Evolutionary conservation across 2,329 filamentous ascomycete genomes (phyloP).

Genomic region (Trichoderma koningiopsis): DNA sequence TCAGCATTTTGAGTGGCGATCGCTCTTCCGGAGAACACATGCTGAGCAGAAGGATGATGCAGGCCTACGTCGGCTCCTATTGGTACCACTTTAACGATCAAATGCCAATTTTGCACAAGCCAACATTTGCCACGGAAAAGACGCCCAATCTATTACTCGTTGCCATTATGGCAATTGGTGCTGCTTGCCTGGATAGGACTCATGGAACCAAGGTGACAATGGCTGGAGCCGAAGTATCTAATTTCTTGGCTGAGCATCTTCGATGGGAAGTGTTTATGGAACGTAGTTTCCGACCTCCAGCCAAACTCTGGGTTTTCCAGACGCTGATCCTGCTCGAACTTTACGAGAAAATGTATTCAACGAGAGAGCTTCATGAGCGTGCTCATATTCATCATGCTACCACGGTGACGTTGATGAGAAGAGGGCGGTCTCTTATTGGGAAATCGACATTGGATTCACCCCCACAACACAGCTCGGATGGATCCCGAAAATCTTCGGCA

Average conservation of each 20-base stretch:
- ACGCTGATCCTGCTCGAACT: constrained; percentile 84
- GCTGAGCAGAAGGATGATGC: constrained; percentile 92
- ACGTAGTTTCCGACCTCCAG: constrained; percentile 82
- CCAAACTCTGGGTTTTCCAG: constrained; percentile 96
- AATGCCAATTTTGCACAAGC: constrained; percentile 90
- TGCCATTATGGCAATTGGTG: constrained; percentile 89
- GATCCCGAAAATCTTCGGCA: constrained; percentile 62
- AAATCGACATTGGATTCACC: constrained; percentile 83
- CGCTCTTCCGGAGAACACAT: constrained; percentile 64
- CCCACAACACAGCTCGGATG: constrained; percentile 62
- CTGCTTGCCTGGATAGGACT: constrained; percentile 81
- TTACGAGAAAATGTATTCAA: constrained; percentile 98
- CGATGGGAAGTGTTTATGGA: constrained; percentile 96
- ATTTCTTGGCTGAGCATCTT: constrained; percentile 90
- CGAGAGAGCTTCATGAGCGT: constrained; percentile 85
- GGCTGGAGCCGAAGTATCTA: constrained; percentile 79
- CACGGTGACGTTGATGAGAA: constrained; percentile 90
- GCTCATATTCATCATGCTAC: constrained; percentile 97
- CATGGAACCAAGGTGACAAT: constrained; percentile 74
- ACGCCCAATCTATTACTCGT: constrained; percentile 83
- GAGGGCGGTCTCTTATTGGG: constrained; percentile 87
- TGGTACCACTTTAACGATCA: constrained; percentile 96
- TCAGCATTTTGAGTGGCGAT: constrained; percentile 77
- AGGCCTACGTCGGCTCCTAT: constrained; percentile 88
- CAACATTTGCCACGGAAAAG: constrained; percentile 86